Evolutionary conservation across 1,284 basidiomycete species (phyloP).

Genomic region (Psilocybe mexicana): DNA sequence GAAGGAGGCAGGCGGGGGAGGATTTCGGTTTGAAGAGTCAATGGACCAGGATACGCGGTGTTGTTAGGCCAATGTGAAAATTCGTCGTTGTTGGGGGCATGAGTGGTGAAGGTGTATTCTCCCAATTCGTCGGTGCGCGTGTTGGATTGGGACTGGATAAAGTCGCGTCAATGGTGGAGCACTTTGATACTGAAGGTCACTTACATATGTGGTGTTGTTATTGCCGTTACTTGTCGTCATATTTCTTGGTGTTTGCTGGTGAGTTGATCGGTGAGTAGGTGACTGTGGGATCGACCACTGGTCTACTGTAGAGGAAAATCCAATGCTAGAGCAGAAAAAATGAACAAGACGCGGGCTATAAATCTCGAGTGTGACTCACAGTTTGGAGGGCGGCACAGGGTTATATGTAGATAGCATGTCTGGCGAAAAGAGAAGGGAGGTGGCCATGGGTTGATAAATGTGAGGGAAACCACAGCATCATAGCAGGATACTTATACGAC

Average conservation of each 20-base stretch:
- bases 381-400: conserved; percentile 10
- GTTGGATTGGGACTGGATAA: conserved; percentile 2
- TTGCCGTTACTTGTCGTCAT: conserved; percentile 11
- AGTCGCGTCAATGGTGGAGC: background rate
- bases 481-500: conserved; percentile 25
- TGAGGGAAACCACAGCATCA: conserved; percentile 16
- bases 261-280: conserved; percentile 5
- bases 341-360: conserved; percentile 11
- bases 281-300: conserved; percentile 21
- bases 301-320: conserved; percentile 3
- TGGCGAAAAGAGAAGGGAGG: conserved; percentile 22
- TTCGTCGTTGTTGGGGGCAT: conserved; percentile 10
- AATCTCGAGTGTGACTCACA: conserved; percentile 22
- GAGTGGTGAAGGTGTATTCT: conserved; percentile 20
- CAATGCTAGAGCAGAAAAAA: background rate
- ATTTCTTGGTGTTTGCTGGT: conserved; percentile 6
- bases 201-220: conserved; percentile 11
- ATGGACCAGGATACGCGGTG: background rate
- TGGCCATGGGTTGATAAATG: conserved; percentile 17
- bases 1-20: conserved; percentile 1
- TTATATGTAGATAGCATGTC: conserved; percentile 16
- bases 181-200: background rate
- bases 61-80: background rate
- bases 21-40: conserved; percentile 8
- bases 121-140: conserved; percentile 8